Conservation (phyloP, 345 rosid species). For the Murraya paniculata region DNA sequence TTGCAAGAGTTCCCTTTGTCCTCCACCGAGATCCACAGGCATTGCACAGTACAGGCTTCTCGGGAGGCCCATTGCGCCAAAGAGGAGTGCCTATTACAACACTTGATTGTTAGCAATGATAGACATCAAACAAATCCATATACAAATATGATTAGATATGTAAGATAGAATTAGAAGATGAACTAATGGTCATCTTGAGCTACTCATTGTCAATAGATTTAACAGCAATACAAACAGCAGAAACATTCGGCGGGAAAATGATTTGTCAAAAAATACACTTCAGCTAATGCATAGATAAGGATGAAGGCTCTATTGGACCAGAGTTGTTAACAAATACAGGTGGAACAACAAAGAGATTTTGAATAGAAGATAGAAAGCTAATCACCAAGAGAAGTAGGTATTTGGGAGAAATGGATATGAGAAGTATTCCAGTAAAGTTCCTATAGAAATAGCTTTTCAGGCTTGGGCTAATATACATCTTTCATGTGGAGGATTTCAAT, state of each 20-base stretch:
- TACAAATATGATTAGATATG: not conserved
- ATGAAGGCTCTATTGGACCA: not conserved
- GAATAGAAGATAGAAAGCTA: not conserved
- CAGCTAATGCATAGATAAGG: not conserved
- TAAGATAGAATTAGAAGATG: not conserved
- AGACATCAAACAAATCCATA: not conserved
- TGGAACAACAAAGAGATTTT: not conserved
- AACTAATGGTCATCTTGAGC: constrained; percentile 6
- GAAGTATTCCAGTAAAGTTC: not conserved
- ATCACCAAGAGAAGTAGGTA: not conserved
- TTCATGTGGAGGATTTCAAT: not conserved
- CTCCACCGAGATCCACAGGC: constrained; percentile 99
- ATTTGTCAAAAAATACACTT: not conserved
- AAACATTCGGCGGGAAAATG: not conserved
- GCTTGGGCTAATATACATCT: not conserved
- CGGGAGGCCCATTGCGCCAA: constrained; percentile 98
- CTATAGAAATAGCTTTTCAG: not conserved
- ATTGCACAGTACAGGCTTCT: constrained; percentile 96
- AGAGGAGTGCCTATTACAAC: constrained; percentile 76
- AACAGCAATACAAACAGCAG: not conserved
- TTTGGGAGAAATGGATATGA: not conserved
- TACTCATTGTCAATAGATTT: not conserved
- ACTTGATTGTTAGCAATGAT: constrained; percentile 18
- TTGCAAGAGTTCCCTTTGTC: constrained; percentile 78
- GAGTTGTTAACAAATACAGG: not conserved